Conservation (phyloP, 208 protist species). For the Tetramitus jugosus region DNA sequence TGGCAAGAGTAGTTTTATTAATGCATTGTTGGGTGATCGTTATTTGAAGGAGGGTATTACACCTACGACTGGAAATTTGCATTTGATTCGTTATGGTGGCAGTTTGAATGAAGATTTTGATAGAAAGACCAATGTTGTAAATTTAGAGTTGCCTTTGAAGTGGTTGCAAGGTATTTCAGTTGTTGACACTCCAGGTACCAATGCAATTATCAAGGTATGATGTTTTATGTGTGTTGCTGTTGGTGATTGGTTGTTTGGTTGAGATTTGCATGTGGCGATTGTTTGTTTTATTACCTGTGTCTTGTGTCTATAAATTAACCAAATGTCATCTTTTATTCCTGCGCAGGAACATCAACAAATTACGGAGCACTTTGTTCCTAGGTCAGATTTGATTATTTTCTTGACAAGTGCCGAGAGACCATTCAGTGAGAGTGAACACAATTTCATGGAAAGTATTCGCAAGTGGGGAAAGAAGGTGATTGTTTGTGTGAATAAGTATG, state of each 20-base stretch:
- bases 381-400: slow-evolving; percentile 22
- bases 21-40: slow-evolving; percentile 29
- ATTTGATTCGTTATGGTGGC: slow-evolving; percentile 9
- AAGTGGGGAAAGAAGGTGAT: slow-evolving; percentile 23
- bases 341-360: slow-evolving; percentile 19
- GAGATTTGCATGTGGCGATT: neutral
- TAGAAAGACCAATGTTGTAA: neutral
- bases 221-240: neutral
- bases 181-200: slow-evolving; percentile 39
- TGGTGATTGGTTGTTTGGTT: neutral
- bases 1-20: slow-evolving; percentile 34
- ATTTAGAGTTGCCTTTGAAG: neutral
- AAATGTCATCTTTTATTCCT: neutral
- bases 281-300: too few species aligned
- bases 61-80: slow-evolving; percentile 15
- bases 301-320: neutral
- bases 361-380: slow-evolving; percentile 18
- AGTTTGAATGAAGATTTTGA: neutral
- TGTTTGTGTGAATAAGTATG: slow-evolving; percentile 6
- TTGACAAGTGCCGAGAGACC: slow-evolving; percentile 17
- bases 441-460: neutral
- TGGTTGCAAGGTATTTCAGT: slow-evolving; percentile 25
- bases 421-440: slow-evolving; percentile 19
- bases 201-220: slow-evolving; percentile 33
- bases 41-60: slow-evolving; percentile 18